Conservation (phyloP, 768 basidiomycete species). For the Calocybe gangraenosa region DNA sequence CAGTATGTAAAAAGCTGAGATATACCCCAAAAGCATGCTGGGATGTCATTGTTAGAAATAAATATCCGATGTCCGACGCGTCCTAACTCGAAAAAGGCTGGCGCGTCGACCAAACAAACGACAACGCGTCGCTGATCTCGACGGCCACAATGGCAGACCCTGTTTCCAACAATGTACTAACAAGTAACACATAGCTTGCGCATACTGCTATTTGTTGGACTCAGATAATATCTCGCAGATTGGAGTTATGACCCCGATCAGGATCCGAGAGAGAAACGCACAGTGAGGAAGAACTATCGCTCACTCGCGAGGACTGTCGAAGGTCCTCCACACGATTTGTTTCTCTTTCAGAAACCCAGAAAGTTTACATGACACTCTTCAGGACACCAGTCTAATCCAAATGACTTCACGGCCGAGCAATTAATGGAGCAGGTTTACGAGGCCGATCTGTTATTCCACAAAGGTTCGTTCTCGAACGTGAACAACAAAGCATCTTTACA, state of each 20-base stretch:
- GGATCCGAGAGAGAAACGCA: constrained; percentile 74
- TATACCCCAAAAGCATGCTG: constrained; percentile 19
- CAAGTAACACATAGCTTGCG: background rate
- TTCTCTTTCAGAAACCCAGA: background rate
- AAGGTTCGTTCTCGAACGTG: constrained; percentile 37
- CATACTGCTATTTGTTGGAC: background rate
- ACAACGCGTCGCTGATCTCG: constrained; percentile 8
- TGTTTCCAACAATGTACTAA: constrained; percentile 24
- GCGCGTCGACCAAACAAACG: constrained; percentile 12
- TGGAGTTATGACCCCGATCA: constrained; percentile 80
- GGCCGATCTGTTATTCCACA: constrained; percentile 60
- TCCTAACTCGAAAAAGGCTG: constrained; percentile 2
- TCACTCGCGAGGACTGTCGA: constrained; percentile 57
- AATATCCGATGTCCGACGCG: constrained; percentile 9
- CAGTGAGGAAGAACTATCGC: constrained; percentile 71
- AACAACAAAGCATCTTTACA: background rate
- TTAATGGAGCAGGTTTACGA: constrained; percentile 51
- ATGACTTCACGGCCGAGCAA: constrained; percentile 52
- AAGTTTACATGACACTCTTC: background rate
- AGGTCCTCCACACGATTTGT: constrained; percentile 37
- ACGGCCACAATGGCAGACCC: constrained; percentile 23
- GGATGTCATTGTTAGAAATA: constrained; percentile 8
- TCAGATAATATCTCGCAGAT: constrained; percentile 16
- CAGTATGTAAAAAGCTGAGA: background rate
- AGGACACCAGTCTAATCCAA: constrained; percentile 49